Evolutionary conservation across 495 filamentous ascomycete species (phyloP), one percentile per base, ranked within the genome.

Genomic region (Lophium mytilinum): DNA sequence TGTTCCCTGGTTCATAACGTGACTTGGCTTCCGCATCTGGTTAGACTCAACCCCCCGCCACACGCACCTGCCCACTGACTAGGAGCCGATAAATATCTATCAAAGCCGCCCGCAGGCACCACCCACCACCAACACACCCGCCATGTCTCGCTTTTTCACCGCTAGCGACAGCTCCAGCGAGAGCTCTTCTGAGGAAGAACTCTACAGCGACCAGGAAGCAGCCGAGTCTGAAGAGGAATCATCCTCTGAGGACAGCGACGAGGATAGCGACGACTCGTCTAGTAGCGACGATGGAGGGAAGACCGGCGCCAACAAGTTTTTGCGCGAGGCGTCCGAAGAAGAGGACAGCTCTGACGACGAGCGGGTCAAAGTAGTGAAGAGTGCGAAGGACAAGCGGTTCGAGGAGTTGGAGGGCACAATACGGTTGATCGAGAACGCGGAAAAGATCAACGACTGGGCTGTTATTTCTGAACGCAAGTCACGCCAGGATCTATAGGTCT

Each of bases 391-490:
- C 73, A 99, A 99, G 79, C 81, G 93, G 40, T 74, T 90, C 56
- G 94, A 96, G 67, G 94, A 95, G 68, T 79, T 99, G 56, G 94
- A 97, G 72, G 81, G 82, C 43, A 95, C 83, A 42, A 86, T 96
- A 55, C 84, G 85, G 68, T 73, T 85, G 56, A 97, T 97, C 59
- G 91, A 96, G 63, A 99, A 99, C 77, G 90, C 88, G 12, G 77
- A 91, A 70, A 96, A 94, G 80, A 99, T 97, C 66, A 88, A 86
- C 68, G 94, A 99, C 72, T 99, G 93, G 93, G 85, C 85, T 61
- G 83, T 89, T 43, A 93, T 99, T 65, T 87, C 90, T 58, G 80
- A 83, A 70, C 89, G 91, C 92, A 77, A 69, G 82, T 78, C 45
- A 52, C 14, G 6, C n/a, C 10, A 19, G 4, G 14, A 48, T 8